phyloP scores from a whole-genome alignment of 371 early-diverging fungal species.

The Zancudomyces culisetae region DNA sequence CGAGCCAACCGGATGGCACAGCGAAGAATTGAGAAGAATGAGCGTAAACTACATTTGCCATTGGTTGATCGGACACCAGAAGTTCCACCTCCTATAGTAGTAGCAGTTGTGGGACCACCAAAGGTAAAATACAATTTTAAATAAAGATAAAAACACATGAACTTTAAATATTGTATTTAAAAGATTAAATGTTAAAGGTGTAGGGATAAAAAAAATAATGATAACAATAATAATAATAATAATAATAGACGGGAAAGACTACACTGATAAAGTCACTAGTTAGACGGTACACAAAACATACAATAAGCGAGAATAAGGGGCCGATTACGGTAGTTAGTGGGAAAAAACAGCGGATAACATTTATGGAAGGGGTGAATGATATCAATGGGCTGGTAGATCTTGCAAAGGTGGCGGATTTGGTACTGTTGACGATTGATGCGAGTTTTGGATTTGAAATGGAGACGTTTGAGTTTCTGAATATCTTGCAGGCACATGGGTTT shows the following conservation, averaged over 20 bases:
- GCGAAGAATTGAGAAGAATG: constrained; percentile 67
- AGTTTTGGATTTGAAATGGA: constrained; percentile 98
- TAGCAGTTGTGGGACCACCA: constrained; percentile 94
- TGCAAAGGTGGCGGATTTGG: constrained; percentile 94
- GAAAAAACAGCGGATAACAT: constrained; percentile 86
- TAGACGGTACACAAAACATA: constrained; percentile 85
- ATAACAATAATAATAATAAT: neutral
- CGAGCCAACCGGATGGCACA: constrained; percentile 58
- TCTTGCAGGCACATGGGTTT: constrained; percentile 94
- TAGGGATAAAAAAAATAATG: neutral
- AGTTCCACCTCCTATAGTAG: constrained; percentile 77
- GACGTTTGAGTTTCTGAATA: constrained; percentile 97
- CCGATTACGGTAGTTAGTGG: constrained; percentile 92
- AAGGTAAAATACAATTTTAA: no score
- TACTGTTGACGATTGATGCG: constrained; percentile 89
- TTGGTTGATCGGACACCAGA: constrained; percentile 83
- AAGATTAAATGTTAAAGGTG: no score
- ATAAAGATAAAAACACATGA: neutral
- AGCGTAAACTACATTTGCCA: constrained; percentile 89
- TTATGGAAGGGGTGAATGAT: constrained; percentile 91
- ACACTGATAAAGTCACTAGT: constrained; percentile 90
- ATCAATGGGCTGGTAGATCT: constrained; percentile 94
- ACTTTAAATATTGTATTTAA: neutral
- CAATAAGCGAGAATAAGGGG: constrained; percentile 73
- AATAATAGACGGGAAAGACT: constrained; percentile 68